Conservation (phyloP, 192 early-diverging fungal genomes). For the Haplosporangium gracile region DNA sequence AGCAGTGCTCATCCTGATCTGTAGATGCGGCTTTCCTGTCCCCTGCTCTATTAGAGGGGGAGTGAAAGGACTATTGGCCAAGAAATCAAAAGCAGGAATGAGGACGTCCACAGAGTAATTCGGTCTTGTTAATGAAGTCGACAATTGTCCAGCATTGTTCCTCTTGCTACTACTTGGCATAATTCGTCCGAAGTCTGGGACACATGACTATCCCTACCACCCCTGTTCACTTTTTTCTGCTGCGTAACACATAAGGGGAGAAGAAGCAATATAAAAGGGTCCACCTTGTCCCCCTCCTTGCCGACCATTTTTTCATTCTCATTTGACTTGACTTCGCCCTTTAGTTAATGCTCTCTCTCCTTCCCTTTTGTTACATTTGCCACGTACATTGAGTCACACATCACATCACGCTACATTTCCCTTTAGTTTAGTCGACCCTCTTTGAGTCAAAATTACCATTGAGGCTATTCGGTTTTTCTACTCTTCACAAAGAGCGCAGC, state of each 20-base stretch:
- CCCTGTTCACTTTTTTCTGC: not conserved
- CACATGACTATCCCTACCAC: not conserved
- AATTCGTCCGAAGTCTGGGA: not conserved
- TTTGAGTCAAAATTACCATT: too few species aligned
- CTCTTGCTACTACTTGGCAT: not conserved
- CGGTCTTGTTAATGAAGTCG: slow-evolving; percentile 3
- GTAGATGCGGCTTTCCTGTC: not conserved
- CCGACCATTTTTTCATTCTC: not conserved
- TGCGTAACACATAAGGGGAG: not conserved
- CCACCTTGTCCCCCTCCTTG: not conserved
- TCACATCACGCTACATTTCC: not conserved
- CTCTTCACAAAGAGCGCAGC: not conserved
- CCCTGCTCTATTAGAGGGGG: not conserved
- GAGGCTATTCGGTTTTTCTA: too few species aligned
- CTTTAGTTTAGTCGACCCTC: not conserved
- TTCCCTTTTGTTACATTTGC: not conserved
- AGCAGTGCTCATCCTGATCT: not conserved
- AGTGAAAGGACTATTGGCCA: not conserved
- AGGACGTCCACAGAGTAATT: not conserved
- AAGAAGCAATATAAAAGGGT: slow-evolving; percentile 3
- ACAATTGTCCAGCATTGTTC: not conserved
- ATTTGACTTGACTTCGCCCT: not conserved
- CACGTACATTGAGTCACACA: not conserved
- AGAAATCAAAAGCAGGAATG: not conserved
- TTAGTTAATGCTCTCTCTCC: not conserved